Evolutionary conservation across 495 filamentous ascomycete species (phyloP), one percentile per base, ranked within the genome.

Genomic region (Penicillium turbatum): DNA sequence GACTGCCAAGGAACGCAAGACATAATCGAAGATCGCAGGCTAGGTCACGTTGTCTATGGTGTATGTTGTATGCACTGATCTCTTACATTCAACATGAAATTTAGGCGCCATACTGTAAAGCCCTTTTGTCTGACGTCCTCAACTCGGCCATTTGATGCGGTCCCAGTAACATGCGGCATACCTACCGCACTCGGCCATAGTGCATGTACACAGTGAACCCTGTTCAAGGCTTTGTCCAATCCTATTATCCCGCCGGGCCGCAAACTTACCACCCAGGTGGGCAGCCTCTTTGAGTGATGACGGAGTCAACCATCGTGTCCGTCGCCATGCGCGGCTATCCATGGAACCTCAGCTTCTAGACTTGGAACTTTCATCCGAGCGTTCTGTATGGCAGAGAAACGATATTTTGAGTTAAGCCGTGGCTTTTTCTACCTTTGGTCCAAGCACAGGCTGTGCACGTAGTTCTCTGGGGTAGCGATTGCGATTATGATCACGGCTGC

Each of bases 1-100:
- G 37, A 39, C 37, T 2, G n/a, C 24, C 15, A 40, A 50, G 36
- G 45, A 15, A 50, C 40, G 48, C 36, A 51, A 24, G 29, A 29
- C 48, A 40, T 17, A 35, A 11, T 34, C 34, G 38, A 17, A 15
- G 7, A 24, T 35, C 15, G 8, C 11, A 5, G 17, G 1, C 17
- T 36, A 24, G 45, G 19, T n/a, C n/a, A 47, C 11, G 11, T 13
- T 24, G 4, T 24, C 2, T 4, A 24, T 4, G 4, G 4, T 24
- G 21, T 4, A 24, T 4, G 4, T 2, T 4, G 4, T 24, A 24
- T 24, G 21, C 21, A 24, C 21, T 24, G 4, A 4, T 24, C 2
- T 24, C 21, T 24, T 4, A 2, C 21, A 24, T 24, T 2, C 21
- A 24, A 4, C 21, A 24, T 24, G 21, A 24, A 31, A 31, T 31